Percentiles rank a stretch among this genome's conserved stretches.
Evolutionary conservation across 768 basidiomycete genomes (phyloP).

Genomic region (Boletellus sp.): DNA sequence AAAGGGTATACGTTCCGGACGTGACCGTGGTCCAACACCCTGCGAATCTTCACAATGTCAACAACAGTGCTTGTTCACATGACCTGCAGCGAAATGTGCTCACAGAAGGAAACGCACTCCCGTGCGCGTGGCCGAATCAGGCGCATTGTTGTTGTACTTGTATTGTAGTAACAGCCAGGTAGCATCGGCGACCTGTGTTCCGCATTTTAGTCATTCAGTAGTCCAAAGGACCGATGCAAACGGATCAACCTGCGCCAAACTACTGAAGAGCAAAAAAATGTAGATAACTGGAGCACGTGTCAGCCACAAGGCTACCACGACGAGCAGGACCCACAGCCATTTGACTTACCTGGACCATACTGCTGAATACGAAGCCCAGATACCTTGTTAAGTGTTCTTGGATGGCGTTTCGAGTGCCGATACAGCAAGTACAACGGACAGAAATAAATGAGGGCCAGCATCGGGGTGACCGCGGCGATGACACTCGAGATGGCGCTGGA

Average conservation of each 20-base stretch:
- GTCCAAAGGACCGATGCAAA: neutral
- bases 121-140: conserved; percentile 41
- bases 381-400: conserved; percentile 47
- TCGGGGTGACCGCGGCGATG: conserved; percentile 33
- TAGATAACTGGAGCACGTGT: conserved; percentile 42
- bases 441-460: conserved; percentile 45
- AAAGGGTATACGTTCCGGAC: conserved; percentile 48
- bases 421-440: conserved; percentile 49
- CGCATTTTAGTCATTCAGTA: conserved; percentile 1
- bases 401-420: conserved; percentile 43
- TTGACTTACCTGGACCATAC: conserved; percentile 49
- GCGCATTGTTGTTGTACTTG: conserved; percentile 48
- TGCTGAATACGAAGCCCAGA: conserved; percentile 44
- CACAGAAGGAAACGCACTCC: conserved; percentile 50
- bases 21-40: conserved; percentile 60
- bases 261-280: conserved; percentile 45
- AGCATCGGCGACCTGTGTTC: conserved; percentile 45
- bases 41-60: conserved; percentile 41
- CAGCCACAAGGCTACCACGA: conserved; percentile 15
- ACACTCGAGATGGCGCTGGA: conserved; percentile 35
- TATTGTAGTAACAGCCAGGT: conserved; percentile 61
- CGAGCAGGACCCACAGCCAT: neutral
- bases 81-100: conserved; percentile 15
- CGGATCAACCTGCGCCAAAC: conserved; percentile 43
- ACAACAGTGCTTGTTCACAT: neutral